These are phyloP conservation scores for Amyloporia xantha DNA, from an alignment of 768 basidiomycete genomes.

Conservation along the genomic window DNA sequence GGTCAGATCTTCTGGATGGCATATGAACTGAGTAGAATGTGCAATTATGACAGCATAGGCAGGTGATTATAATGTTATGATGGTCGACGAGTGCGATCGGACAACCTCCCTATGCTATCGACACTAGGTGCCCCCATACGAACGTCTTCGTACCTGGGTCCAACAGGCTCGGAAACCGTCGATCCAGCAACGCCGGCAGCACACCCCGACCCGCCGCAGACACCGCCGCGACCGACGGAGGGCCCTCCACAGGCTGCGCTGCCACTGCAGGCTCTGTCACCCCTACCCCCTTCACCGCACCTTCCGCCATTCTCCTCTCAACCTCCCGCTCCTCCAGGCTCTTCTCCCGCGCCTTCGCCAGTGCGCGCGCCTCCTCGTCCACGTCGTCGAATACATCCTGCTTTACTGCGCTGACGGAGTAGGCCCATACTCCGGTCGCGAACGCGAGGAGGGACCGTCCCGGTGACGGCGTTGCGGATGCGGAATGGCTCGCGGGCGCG, in stretches of 20 bases:
- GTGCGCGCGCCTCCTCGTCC: conserved; percentile 66
- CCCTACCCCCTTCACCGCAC: conserved; percentile 15
- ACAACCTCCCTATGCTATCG: conserved; percentile 49
- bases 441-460: conserved; percentile 65
- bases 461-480: conserved; percentile 72
- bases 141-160: conserved; percentile 59
- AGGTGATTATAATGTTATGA: not conserved
- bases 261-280: conserved; percentile 3
- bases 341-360: conserved; percentile 30
- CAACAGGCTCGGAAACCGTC: conserved; percentile 42
- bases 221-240: no score
- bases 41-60: conserved; percentile 7
- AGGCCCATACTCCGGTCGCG: conserved; percentile 78
- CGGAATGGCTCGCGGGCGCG: conserved; percentile 86
- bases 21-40: conserved; percentile 7
- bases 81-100: conserved; percentile 17
- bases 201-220: conserved; percentile 32
- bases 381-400: conserved; percentile 90
- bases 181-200: conserved; percentile 36
- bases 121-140: conserved; percentile 71
- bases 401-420: conserved; percentile 90
- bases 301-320: conserved; percentile 22
- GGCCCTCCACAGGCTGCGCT: not conserved
- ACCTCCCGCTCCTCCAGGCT: conserved; percentile 25
- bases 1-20: not conserved